Conservation (phyloP, 164 flowering plant species). For the Echeveria elegans region DNA sequence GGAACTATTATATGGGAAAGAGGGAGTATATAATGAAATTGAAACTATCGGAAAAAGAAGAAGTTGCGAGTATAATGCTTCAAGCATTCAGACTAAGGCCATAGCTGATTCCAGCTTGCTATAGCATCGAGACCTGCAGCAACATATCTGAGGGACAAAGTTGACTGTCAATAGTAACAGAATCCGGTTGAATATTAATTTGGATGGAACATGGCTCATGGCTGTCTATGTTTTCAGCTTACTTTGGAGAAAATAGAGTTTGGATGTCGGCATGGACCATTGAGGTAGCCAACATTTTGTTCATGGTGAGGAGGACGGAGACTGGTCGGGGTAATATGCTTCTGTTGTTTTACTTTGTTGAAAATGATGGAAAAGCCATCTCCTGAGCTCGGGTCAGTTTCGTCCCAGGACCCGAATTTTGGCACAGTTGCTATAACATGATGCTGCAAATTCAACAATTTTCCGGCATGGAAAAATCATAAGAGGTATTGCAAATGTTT, state of each 20-base stretch:
- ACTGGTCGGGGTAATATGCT: conserved; percentile 24
- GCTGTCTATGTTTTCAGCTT: too few relatives aligned
- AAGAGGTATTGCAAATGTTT: not conserved
- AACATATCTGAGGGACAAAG: too few relatives aligned
- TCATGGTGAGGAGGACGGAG: conserved; percentile 15
- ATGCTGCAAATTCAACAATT: conserved; percentile 15
- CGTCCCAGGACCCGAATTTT: conserved; percentile 68
- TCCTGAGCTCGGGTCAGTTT: conserved; percentile 47
- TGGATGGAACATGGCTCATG: too few relatives aligned
- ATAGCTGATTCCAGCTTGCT: too few relatives aligned
- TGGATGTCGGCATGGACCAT: conserved; percentile 12
- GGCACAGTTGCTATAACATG: conserved; percentile 41
- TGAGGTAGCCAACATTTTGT: conserved; percentile 12
- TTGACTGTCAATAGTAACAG: too few relatives aligned
- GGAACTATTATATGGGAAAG: too few relatives aligned
- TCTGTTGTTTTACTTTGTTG: conserved; percentile 48
- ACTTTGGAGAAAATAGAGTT: conserved; percentile 8
- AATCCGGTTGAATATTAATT: too few relatives aligned
- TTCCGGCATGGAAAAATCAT: not conserved
- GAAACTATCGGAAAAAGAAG: too few relatives aligned
- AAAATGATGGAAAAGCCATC: conserved; percentile 57
- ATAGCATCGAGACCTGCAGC: too few relatives aligned
- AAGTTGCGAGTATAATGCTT: too few relatives aligned
- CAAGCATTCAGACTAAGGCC: too few relatives aligned
- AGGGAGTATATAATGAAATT: too few relatives aligned